Percentiles rank a stretch among this genome's conserved stretches.
phyloP scores from a whole-genome alignment of 257 asterid species.

The Misopates orontium region DNA sequence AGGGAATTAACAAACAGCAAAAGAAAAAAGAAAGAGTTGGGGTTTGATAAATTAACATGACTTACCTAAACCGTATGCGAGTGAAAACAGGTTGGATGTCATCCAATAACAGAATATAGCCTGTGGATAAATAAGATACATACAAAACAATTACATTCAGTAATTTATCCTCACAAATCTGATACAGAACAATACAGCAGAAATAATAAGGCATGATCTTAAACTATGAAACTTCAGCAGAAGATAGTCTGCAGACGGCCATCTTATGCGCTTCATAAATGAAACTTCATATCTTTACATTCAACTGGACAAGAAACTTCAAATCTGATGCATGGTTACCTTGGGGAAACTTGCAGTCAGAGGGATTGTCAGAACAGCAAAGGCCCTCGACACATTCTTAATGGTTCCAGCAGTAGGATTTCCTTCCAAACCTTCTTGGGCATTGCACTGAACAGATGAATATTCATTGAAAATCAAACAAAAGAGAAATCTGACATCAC shows the following conservation, averaged over 20 bases:
- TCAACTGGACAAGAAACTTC: neutral
- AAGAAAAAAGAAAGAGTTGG: neutral
- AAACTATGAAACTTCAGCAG: too few relatives aligned
- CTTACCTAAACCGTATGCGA: constrained; percentile 76
- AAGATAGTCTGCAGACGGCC: too few relatives aligned
- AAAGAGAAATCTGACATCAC: constrained; percentile 14
- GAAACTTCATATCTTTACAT: neutral
- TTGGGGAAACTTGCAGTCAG: constrained; percentile 71
- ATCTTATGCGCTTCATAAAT: too few relatives aligned
- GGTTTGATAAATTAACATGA: constrained; percentile 19
- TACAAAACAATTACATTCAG: constrained; percentile 2
- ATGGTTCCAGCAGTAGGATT: constrained; percentile 61
- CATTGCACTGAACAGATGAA: constrained; percentile 54
- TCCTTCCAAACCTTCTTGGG: constrained; percentile 94
- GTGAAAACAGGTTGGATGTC: constrained; percentile 82
- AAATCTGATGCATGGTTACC: constrained; percentile 38
- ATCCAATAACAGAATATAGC: constrained; percentile 94
- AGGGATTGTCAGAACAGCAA: constrained; percentile 74
- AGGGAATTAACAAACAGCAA: neutral
- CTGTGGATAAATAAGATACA: constrained; percentile 42
- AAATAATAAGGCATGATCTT: too few relatives aligned
- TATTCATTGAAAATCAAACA: constrained; percentile 19
- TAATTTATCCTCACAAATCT: constrained; percentile 1
- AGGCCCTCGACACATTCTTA: constrained; percentile 71
- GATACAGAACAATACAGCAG: constrained; percentile 6